Conservation (phyloP, 225 moss, liverwort and hornwort species). For the Marchantia paleacea region DNA sequence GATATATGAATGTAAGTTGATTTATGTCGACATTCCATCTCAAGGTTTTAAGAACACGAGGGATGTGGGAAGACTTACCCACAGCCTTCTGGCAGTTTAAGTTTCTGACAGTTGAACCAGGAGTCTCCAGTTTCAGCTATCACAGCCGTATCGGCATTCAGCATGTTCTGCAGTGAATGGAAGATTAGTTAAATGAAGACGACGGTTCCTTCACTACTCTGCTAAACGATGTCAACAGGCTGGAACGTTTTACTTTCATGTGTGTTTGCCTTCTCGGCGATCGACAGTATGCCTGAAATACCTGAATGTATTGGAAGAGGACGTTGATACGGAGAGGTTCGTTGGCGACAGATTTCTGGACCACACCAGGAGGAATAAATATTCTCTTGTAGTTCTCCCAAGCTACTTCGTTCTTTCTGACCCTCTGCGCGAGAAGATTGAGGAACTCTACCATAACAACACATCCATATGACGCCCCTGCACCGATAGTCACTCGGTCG, state of each 20-base stretch:
- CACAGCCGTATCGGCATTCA: slow-evolving; percentile 38
- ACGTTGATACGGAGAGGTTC: slow-evolving; percentile 46
- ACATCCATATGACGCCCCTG: slow-evolving; percentile 50
- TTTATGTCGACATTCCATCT: no score
- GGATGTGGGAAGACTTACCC: slow-evolving; percentile 28
- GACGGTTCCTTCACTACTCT: not conserved
- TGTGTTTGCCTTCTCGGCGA: no score
- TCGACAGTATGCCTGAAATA: not conserved
- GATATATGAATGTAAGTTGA: no score
- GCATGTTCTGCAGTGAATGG: slow-evolving; percentile 35
- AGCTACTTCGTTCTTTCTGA: slow-evolving; percentile 49
- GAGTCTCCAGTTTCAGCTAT: slow-evolving; percentile 57
- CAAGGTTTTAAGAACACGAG: not conserved
- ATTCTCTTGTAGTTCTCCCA: slow-evolving; percentile 51
- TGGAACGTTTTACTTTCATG: no score
- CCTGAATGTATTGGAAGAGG: slow-evolving; percentile 58
- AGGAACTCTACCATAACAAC: slow-evolving; percentile 61
- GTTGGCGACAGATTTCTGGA: slow-evolving; percentile 17
- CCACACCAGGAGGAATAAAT: slow-evolving; percentile 40
- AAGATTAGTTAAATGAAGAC: not conserved
- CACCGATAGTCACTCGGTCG: slow-evolving; percentile 45
- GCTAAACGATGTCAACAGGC: not conserved
- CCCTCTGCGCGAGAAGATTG: slow-evolving; percentile 28
- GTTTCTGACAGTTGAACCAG: slow-evolving; percentile 55
- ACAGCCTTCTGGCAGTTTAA: slow-evolving; percentile 45